Evolutionary conservation across 2,329 filamentous ascomycete species (phyloP).

Genomic region (Cladophialophora exuberans): DNA sequence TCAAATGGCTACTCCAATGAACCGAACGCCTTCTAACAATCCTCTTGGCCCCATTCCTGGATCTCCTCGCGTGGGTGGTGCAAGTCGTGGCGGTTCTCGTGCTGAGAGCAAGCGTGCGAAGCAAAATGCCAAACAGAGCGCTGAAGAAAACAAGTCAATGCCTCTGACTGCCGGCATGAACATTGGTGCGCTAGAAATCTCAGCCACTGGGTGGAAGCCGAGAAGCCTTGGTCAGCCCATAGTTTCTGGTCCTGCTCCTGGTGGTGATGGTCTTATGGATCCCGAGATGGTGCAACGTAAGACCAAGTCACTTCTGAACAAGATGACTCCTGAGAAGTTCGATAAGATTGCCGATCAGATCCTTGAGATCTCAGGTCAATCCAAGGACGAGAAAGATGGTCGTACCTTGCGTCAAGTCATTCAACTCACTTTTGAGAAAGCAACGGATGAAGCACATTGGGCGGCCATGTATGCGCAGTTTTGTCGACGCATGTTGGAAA

Average conservation of each 20-base stretch:
- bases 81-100: conserved; percentile 58
- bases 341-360: conserved; percentile 95
- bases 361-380: conserved; percentile 87
- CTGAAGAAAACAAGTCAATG: conserved; percentile 81
- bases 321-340: conserved; percentile 99
- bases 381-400: conserved; percentile 91
- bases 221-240: conserved; percentile 62
- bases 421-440: conserved; percentile 98
- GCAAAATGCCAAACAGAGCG: conserved; percentile 59
- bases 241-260: conserved; percentile 51
- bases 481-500: conserved; percentile 95
- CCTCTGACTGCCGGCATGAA: conserved; percentile 84
- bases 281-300: conserved; percentile 96
- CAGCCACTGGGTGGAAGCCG: conserved; percentile 86
- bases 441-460: conserved; percentile 97
- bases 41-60: conserved; percentile 63
- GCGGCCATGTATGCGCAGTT: conserved; percentile 99
- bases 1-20: conserved; percentile 63
- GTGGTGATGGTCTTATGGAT: conserved; percentile 67
- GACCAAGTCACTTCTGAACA: conserved; percentile 97
- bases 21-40: conserved; percentile 58
- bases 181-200: conserved; percentile 75
- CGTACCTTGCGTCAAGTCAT: conserved; percentile 96
- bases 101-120: conserved; percentile 55
- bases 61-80: conserved; percentile 71